These are phyloP conservation scores for Xylaria sp. DNA, from an alignment of 2,329 filamentous ascomycete genomes.

Conservation along the genomic window DNA sequence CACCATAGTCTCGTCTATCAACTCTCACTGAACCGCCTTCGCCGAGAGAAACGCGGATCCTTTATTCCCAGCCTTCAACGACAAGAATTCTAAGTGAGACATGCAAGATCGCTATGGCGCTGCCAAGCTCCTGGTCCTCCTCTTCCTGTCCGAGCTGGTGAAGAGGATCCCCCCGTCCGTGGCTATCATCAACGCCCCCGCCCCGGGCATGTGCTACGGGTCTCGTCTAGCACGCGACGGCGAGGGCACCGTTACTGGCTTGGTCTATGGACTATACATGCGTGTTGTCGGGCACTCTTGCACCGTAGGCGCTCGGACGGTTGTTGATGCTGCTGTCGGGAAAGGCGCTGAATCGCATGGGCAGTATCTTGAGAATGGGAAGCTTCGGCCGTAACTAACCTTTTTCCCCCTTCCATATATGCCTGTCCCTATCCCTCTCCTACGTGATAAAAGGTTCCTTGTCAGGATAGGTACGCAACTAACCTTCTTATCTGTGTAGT, in stretches of 20 bases:
- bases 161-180: slow-evolving; percentile 28
- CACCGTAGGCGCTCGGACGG: slow-evolving; percentile 10
- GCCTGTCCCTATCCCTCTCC: too few species aligned
- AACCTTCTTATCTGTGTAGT: too few species aligned
- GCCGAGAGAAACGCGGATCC: slow-evolving; percentile 28
- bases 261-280: neutral
- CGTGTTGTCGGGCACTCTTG: slow-evolving; percentile 8
- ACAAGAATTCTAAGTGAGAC: slow-evolving; percentile 11
- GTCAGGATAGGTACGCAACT: too few species aligned
- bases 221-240: slow-evolving; percentile 9
- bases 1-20: slow-evolving; percentile 35
- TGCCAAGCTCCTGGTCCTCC: slow-evolving; percentile 34
- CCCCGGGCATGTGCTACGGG: slow-evolving; percentile 20
- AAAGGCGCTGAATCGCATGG: slow-evolving; percentile 15
- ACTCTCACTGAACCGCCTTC: too few species aligned
- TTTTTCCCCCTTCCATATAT: too few species aligned
- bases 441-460: too few species aligned
- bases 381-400: slow-evolving; percentile 19
- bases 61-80: slow-evolving; percentile 16
- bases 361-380: slow-evolving; percentile 19
- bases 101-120: slow-evolving; percentile 22
- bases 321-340: slow-evolving; percentile 16
- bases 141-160: slow-evolving; percentile 35
- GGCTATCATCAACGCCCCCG: slow-evolving; percentile 14
- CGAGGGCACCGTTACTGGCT: neutral